Evolutionary conservation across 2,329 filamentous ascomycete genomes (phyloP), one percentile per base, ranked within the genome.

Genomic region (Magnaporthales sp.): DNA sequence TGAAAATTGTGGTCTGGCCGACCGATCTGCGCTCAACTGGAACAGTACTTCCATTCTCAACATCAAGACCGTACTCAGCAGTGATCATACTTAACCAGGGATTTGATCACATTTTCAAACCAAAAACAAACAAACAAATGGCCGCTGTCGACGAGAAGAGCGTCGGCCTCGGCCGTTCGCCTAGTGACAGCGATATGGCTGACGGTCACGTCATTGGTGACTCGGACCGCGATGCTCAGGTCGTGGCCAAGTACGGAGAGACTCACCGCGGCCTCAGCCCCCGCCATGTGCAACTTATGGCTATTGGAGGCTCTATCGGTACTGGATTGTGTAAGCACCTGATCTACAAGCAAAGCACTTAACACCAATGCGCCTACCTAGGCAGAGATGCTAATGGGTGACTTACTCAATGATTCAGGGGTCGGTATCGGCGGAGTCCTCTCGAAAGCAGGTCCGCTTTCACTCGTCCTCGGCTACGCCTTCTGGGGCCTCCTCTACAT

Each of bases 251-350:
- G 60, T 66, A 66, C 24, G 65, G 61, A 22, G 67, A 73, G 66
- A 73, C 71, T 31, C 68, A 72, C 54, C 70, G 72, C 22, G 71
- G 71, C 29, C 67, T 73, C 19, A 71, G 69, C 22, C 75, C 79
- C 29, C 78, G 80, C 19, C 80, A 81, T 68, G 80, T 82, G 26
- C 80, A 82, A 70, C 78, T 82, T 67, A 82, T 82, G 79, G 80
- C 80, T 54, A 80, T 82, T 19, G 80, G 79, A 56, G 80, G 80
- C 63, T 78, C 79, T 46, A 82, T 81, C 66, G 80, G 80, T 24
- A 80, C 77, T 22, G 79, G 79, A 66, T 77, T 81, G 51, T 81
- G 78, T 74, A 69, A 32, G 71, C 68, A 62, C 19, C 24, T 30
- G 19, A 2, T 38, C 32, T 46, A 46, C 2, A 46, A 46, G n/a